Evolutionary conservation across 75 land plant species (phyloP).

Genomic region (Gnetum montanum): DNA sequence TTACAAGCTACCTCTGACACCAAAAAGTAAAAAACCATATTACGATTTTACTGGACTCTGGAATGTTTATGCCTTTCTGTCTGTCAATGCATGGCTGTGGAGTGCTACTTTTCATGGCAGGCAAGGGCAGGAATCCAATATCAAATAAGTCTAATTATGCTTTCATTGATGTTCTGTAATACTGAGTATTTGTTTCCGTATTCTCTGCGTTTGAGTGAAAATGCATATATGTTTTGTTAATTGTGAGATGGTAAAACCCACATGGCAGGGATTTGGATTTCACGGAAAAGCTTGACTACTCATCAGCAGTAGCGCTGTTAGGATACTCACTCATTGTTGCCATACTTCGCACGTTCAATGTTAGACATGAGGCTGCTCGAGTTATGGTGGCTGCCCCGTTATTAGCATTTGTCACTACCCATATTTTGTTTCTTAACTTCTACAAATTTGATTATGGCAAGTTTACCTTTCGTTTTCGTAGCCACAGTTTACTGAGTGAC

Average conservation of each 20-base stretch:
- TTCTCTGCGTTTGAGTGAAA: no score
- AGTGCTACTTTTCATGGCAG: slow-evolving; percentile 80
- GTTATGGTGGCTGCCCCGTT: slow-evolving; percentile 94
- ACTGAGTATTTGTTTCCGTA: no score
- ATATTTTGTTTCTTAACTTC: slow-evolving; percentile 84
- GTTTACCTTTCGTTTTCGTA: no score
- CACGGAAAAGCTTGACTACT: slow-evolving; percentile 79
- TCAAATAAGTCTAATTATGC: no score
- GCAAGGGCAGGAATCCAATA: no score
- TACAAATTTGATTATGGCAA: slow-evolving; percentile 85
- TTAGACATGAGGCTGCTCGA: slow-evolving; percentile 78
- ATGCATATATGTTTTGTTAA: neutral
- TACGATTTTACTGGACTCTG: slow-evolving; percentile 81
- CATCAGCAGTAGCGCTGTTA: slow-evolving; percentile 73
- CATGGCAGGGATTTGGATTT: slow-evolving; percentile 54
- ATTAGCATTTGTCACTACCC: slow-evolving; percentile 81
- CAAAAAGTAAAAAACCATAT: slow-evolving; percentile 39
- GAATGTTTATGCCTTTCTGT: slow-evolving; percentile 74
- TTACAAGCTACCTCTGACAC: slow-evolving; percentile 66
- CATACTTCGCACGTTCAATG: slow-evolving; percentile 51
- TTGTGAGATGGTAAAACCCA: neutral
- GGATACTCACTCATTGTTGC: slow-evolving; percentile 72
- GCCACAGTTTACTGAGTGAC: no score
- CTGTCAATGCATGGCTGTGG: slow-evolving; percentile 96
- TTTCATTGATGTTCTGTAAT: no score